A percentile compares a stretch with the other conserved stretches of the same genome.
Conservation (phyloP, 305 asterid species). For the Galium porrigens region DNA sequence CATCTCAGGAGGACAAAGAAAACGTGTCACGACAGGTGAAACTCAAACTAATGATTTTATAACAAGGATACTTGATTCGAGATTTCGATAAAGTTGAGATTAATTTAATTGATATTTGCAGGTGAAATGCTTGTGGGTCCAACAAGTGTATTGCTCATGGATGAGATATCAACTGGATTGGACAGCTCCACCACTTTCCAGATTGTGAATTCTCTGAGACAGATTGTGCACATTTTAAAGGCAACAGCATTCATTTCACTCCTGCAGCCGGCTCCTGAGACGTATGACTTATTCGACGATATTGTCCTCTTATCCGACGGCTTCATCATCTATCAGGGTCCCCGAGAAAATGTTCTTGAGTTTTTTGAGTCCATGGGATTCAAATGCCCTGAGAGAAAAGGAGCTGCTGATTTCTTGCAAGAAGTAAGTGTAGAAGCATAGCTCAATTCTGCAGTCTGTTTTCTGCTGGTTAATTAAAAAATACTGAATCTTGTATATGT, state of each 20-base stretch:
- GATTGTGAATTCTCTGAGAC: constrained; percentile 49
- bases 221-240: constrained; percentile 45
- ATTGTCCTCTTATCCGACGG: constrained; percentile 64
- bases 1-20: constrained; percentile 83
- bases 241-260: constrained; percentile 73
- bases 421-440: constrained; percentile 34
- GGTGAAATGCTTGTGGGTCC: constrained; percentile 93
- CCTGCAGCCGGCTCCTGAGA: constrained; percentile 84
- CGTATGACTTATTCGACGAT: constrained; percentile 66
- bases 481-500: constrained; percentile 14
- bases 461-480: constrained; percentile 10
- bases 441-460: background rate
- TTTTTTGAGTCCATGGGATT: constrained; percentile 70
- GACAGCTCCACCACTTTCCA: constrained; percentile 83
- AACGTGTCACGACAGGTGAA: constrained; percentile 69
- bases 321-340: constrained; percentile 59
- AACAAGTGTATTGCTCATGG: constrained; percentile 65
- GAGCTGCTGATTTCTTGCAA: constrained; percentile 81
- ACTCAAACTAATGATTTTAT: background rate
- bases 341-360: constrained; percentile 47
- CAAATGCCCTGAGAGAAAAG: constrained; percentile 68
- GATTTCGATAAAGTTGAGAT: background rate
- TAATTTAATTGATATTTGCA: constrained; percentile 13
- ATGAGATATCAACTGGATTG: constrained; percentile 83
- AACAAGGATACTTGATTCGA: background rate